Evolutionary conservation across 2,329 filamentous ascomycete species (phyloP).

Genomic region (Akanthomyces uredinophilus): DNA sequence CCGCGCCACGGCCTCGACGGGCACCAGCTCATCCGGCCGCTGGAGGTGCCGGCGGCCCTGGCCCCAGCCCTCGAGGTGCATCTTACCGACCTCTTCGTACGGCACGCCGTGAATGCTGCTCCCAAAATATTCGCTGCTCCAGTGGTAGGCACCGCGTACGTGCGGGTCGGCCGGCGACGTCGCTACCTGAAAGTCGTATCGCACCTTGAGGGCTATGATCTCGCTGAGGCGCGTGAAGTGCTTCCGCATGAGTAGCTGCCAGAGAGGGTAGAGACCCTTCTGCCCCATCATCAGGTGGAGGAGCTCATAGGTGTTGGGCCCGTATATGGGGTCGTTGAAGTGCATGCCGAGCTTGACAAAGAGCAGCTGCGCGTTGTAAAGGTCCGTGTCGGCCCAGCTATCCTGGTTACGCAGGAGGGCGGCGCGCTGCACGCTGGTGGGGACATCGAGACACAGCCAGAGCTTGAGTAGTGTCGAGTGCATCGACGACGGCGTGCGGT

Average conservation of each 20-base stretch:
- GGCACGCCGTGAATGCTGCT: slow-evolving; percentile 47
- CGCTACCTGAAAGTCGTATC: slow-evolving; percentile 47
- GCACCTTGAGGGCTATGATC: slow-evolving; percentile 50
- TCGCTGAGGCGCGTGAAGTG: slow-evolving; percentile 46
- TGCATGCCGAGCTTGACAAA: slow-evolving; percentile 67
- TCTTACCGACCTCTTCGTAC: slow-evolving; percentile 44
- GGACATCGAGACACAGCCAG: slow-evolving; percentile 68
- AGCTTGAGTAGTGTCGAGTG: slow-evolving; percentile 53
- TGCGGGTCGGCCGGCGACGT: neutral
- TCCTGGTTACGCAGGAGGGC: slow-evolving; percentile 46
- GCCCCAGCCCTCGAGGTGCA: slow-evolving; percentile 55
- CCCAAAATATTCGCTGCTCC: slow-evolving; percentile 18
- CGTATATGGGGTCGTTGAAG: slow-evolving; percentile 59
- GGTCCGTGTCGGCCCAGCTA: slow-evolving; percentile 54
- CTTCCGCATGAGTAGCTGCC: slow-evolving; percentile 54
- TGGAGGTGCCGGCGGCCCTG: slow-evolving; percentile 40
- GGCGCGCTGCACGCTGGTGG: slow-evolving; percentile 50
- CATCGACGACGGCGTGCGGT: slow-evolving; percentile 48
- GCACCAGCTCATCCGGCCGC: slow-evolving; percentile 54
- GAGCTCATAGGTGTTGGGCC: slow-evolving; percentile 44
- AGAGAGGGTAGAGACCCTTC: slow-evolving; percentile 49
- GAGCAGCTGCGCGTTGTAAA: slow-evolving; percentile 60
- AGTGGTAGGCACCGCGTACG: slow-evolving; percentile 17
- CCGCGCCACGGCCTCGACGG: slow-evolving; percentile 50
- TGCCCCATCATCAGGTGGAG: slow-evolving; percentile 57